Conservation (phyloP, 139 green algal species). For the Auxenochlorella pyrenoidosa region DNA sequence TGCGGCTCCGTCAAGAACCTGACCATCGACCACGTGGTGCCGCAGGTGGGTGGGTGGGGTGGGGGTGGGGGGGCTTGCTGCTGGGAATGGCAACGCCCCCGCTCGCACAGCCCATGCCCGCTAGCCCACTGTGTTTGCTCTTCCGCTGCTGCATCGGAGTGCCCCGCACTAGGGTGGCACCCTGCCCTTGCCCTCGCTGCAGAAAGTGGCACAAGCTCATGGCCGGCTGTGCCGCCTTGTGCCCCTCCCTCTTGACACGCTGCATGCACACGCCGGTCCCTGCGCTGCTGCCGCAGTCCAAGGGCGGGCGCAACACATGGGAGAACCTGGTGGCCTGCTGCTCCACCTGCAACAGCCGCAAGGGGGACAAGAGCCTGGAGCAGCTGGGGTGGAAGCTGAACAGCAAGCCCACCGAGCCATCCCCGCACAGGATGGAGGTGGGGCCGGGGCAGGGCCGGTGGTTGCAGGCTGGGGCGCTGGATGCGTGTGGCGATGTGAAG, state of each 20-base stretch:
- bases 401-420: constrained; percentile 15
- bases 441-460: neutral
- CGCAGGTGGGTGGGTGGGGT: constrained; percentile 27
- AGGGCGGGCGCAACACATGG: constrained; percentile 62
- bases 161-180: too few species aligned
- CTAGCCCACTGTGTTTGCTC: too few species aligned
- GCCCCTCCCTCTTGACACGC: too few species aligned
- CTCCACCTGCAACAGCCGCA: constrained; percentile 62
- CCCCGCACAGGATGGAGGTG: constrained; percentile 5
- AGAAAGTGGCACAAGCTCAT: too few species aligned
- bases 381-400: constrained; percentile 67
- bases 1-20: constrained; percentile 55
- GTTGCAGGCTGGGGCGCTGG: neutral
- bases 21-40: constrained; percentile 74
- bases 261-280: too few species aligned
- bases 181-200: too few species aligned
- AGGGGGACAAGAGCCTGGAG: constrained; percentile 63
- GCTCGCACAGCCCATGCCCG: too few species aligned
- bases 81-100: too few species aligned
- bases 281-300: neutral
- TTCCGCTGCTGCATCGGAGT: too few species aligned
- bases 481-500: too few species aligned
- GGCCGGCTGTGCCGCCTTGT: too few species aligned
- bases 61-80: neutral
- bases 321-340: constrained; percentile 71